Base-by-base conservation (phyloP, 2,329 filamentous ascomycete genomes). In the Hypoxylon sp. region DNA sequence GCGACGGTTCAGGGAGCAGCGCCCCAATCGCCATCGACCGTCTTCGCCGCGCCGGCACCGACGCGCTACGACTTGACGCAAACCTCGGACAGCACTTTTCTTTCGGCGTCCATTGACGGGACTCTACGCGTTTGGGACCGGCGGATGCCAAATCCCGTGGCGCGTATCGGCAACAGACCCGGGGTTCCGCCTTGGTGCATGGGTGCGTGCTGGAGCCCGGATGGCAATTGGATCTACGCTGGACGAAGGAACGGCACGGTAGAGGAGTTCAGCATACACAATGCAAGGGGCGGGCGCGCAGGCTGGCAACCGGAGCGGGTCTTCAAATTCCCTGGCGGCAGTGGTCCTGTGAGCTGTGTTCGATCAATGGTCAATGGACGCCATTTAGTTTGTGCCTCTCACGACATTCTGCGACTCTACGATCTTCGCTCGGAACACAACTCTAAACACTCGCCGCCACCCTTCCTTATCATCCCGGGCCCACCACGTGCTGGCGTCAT, bases 101-200 rank as follows among this genome's bases (percentile, higher is more conserved):
- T 99, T 56, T 93, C 94, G 27, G 92, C 96, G 2, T 92, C 93
- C 2, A 93, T 95, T 7, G 92, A 98, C 80, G 94, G 95, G 58
- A 91, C 90, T 0, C 85, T 99, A 48, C 91, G 94, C n/a, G 89
- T 99, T 72, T 99, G 96, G 95, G 97, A 99, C 76, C 85, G 91
- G 2, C 89, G 96, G 19, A 88, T 92, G 69, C 87, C 88, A 0
- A 87, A 91, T 37, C 92, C 95, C 0, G 86, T 97, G 1, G 94
- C 96, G 2, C 89, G 91, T 29, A 95, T 98, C 62, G 85, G 86
- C 1, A 93, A 92, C 17, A 85, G 90, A 10, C 88, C 89, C 10
- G 89, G 90, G 17, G 92, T 93, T 0, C 95, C 96, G 0, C 96
- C 95, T 0, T 99, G 95, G 95, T 98, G 95, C 80, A 98, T 97